These are phyloP conservation scores for Oenanthe javanica DNA, from an alignment of 140 eudicot species.

Conservation along the genomic window DNA sequence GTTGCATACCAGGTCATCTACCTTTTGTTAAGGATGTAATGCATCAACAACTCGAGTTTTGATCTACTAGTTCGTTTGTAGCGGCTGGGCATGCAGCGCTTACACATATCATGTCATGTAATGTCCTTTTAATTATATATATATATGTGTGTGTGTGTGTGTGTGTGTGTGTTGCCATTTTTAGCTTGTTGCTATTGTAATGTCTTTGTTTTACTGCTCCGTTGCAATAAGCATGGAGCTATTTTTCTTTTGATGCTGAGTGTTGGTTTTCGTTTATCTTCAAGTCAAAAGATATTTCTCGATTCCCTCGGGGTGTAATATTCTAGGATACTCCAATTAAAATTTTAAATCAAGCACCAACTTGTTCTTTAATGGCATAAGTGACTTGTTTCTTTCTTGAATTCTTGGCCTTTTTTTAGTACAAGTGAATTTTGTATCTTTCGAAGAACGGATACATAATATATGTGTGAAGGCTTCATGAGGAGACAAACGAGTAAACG, in stretches of 20 bases:
- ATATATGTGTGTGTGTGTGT: background rate
- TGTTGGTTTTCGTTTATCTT: background rate
- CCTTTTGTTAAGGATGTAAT: background rate
- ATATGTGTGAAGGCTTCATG: too few species aligned
- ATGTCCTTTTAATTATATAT: background rate
- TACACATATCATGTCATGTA: constrained; percentile 73
- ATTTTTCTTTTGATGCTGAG: too few species aligned
- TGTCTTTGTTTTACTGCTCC: background rate
- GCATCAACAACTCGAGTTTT: background rate
- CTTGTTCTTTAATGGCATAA: too few species aligned
- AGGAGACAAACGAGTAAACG: too few species aligned
- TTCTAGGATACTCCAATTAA: background rate
- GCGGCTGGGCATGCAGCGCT: constrained; percentile 80
- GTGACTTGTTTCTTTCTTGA: too few species aligned
- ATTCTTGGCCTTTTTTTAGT: too few species aligned
- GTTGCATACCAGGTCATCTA: constrained; percentile 57
- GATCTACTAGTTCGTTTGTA: constrained; percentile 14
- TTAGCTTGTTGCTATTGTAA: background rate
- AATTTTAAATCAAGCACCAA: background rate
- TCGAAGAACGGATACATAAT: too few species aligned
- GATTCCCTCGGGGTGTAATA: background rate
- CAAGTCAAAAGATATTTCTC: background rate
- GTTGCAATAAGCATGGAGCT: too few species aligned
- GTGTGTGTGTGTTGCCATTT: too few species aligned
- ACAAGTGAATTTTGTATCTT: too few species aligned